Evolutionary conservation across 192 early-diverging fungal species (phyloP).

Genomic region (Gigaspora rosea): DNA sequence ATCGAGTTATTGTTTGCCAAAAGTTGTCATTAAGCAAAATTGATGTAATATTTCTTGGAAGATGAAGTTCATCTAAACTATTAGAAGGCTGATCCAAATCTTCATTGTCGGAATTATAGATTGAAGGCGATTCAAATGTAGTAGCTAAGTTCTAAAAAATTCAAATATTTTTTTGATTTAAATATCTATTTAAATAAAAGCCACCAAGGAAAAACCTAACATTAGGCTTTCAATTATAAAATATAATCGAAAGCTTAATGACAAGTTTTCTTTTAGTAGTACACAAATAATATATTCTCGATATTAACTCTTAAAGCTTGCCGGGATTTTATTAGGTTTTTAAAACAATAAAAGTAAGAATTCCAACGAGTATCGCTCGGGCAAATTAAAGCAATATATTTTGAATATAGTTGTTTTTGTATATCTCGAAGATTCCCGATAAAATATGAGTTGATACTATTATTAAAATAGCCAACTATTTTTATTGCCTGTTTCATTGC

Average conservation of each 20-base stretch:
- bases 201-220: background rate
- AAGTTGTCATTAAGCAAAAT: background rate
- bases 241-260: no score
- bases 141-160: no score
- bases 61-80: no score
- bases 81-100: no score
- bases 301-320: no score
- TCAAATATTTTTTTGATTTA: no score
- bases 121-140: no score
- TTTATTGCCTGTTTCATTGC: background rate
- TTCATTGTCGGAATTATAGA: no score
- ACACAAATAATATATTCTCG: no score
- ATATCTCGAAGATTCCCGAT: slow-evolving; percentile 12
- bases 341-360: background rate
- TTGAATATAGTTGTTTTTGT: background rate
- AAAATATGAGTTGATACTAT: slow-evolving; percentile 16
- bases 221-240: no score
- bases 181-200: background rate
- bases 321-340: no score
- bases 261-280: no score
- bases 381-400: background rate
- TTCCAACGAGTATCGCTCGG: slow-evolving; percentile 7
- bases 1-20: background rate
- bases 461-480: background rate
- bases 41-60: background rate